Conservation (phyloP, 2,329 filamentous ascomycete species). For the Chrysosporium keratinophilum region DNA sequence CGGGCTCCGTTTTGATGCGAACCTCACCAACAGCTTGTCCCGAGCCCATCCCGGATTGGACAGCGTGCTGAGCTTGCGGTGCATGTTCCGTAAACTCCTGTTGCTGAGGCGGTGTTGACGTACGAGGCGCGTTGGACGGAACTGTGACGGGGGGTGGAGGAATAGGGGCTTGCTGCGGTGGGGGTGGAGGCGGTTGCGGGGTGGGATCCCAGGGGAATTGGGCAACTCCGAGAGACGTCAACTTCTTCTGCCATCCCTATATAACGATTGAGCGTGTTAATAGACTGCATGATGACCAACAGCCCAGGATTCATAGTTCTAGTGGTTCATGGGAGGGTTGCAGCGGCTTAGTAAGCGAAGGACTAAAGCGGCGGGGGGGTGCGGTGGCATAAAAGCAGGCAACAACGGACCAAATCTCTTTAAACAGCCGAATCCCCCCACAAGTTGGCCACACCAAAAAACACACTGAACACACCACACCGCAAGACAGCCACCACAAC, state of each 20-base stretch:
- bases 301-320: not conserved
- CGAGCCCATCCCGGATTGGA: not conserved
- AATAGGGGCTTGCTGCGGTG: constrained; percentile 33
- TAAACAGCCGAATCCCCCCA: constrained; percentile 30
- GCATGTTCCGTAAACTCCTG: constrained; percentile 20
- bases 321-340: not conserved
- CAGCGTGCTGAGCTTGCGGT: constrained; percentile 27
- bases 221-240: constrained; percentile 74
- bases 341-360: constrained; percentile 12
- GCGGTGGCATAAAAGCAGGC: constrained; percentile 27
- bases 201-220: constrained; percentile 92
- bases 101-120: constrained; percentile 22
- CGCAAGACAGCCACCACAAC: not conserved
- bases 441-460: constrained; percentile 24
- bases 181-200: constrained; percentile 47
- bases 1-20: constrained; percentile 46
- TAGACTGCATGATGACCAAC: not conserved
- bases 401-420: constrained; percentile 26
- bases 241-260: constrained; percentile 88
- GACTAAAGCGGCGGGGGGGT: constrained; percentile 16
- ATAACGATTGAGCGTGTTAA: constrained; percentile 1
- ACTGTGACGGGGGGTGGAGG: constrained; percentile 33
- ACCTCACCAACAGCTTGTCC: constrained; percentile 19
- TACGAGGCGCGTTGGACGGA: constrained; percentile 36
- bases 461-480: constrained; percentile 4